Evolutionary conservation across 805 yeast genomes (phyloP).

Genomic region (Saturnispora kantuleensis): DNA sequence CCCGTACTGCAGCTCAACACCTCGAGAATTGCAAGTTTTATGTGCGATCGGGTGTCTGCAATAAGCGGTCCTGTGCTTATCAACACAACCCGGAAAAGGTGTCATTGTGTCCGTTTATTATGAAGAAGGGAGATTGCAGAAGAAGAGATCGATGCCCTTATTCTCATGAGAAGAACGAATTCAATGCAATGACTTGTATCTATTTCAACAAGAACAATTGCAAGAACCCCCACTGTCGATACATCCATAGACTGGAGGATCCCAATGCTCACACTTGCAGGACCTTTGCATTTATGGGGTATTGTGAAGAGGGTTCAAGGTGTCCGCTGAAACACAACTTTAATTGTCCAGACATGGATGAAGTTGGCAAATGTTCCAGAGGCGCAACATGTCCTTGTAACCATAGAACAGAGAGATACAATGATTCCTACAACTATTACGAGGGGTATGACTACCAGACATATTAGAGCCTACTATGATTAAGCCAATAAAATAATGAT

Average conservation of each 20-base stretch:
- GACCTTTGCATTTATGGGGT: conserved; percentile 59
- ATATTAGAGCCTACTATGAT: no score
- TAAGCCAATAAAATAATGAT: no score
- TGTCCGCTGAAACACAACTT: conserved; percentile 50
- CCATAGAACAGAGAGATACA: conserved; percentile 27
- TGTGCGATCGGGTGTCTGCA: conserved; percentile 36
- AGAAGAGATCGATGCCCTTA: conserved; percentile 36
- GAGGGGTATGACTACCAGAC: no score
- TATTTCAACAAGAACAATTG: conserved; percentile 41
- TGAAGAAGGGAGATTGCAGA: conserved; percentile 37
- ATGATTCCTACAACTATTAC: no score
- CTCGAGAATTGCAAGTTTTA: conserved; percentile 18
- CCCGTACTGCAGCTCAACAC: not conserved
- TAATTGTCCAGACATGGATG: conserved; percentile 66
- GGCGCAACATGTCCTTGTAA: conserved; percentile 39
- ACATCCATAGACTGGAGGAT: conserved; percentile 35
- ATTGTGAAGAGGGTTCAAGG: conserved; percentile 49
- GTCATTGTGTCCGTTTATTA: conserved; percentile 43
- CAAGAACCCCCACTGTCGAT: conserved; percentile 40
- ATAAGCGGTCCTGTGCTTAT: conserved; percentile 45
- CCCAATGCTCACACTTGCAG: conserved; percentile 33
- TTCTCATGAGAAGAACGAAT: conserved; percentile 48
- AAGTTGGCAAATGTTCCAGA: conserved; percentile 47
- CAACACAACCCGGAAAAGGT: conserved; percentile 41
- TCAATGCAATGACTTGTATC: conserved; percentile 51